Evolutionary conservation across 2,329 filamentous ascomycete genomes (phyloP).

Genomic region (Beauveria medogensis): DNA sequence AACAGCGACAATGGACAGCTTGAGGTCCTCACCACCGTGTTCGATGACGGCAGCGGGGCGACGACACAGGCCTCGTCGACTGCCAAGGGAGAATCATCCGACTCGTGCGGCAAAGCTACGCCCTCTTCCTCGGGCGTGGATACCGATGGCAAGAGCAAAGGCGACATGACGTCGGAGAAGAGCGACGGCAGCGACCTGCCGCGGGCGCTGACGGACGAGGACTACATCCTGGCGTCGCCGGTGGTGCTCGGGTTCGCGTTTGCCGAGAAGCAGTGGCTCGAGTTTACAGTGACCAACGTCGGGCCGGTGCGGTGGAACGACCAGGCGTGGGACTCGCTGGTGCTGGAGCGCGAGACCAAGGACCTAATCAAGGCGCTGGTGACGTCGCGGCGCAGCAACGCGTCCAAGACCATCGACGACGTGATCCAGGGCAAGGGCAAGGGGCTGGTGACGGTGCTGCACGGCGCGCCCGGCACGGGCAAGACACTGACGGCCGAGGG

Average conservation of each 20-base stretch:
- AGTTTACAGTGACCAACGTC: conserved; percentile 73
- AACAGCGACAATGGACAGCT: conserved; percentile 30
- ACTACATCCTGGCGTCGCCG: conserved; percentile 75
- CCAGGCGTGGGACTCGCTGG: conserved; percentile 72
- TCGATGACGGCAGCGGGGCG: conserved; percentile 28
- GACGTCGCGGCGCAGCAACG: conserved; percentile 75
- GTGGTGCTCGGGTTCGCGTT: conserved; percentile 84
- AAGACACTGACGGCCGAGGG: conserved; percentile 85
- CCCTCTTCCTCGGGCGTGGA: conserved; percentile 1
- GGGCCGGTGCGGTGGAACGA: conserved; percentile 80
- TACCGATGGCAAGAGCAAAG: background rate
- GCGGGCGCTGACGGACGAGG: conserved; percentile 67
- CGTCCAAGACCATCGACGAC: conserved; percentile 74
- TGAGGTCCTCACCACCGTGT: conserved; percentile 44
- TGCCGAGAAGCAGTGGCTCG: conserved; percentile 81
- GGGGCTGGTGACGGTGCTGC: conserved; percentile 72
- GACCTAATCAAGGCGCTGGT: conserved; percentile 68
- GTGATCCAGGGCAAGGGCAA: conserved; percentile 79
- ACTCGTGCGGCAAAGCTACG: conserved; percentile 5
- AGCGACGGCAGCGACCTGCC: conserved; percentile 17
- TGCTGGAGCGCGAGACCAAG: conserved; percentile 56
- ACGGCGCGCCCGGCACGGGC: conserved; percentile 79
- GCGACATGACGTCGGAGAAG: conserved; percentile 14
- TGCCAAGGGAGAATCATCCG: conserved; percentile 12
- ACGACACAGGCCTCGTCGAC: conserved; percentile 8